These are phyloP conservation scores for Rhizodiscina lignyota DNA, from an alignment of 495 filamentous ascomycete species.

Conservation along the genomic window DNA sequence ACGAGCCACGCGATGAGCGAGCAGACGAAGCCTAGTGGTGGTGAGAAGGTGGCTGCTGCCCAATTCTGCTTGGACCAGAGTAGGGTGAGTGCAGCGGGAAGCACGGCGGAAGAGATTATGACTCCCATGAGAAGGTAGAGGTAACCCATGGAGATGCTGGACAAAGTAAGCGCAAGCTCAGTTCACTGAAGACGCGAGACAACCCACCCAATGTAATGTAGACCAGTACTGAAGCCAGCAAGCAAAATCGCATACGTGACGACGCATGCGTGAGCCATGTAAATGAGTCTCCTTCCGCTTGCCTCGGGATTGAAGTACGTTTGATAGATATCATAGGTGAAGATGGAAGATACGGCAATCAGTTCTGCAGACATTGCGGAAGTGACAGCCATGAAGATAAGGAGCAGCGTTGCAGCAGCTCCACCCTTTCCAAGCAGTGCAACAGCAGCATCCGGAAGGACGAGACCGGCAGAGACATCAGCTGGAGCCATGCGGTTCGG, in stretches of 20 bases:
- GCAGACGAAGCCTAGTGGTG: conserved; percentile 58
- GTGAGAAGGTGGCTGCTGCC: conserved; percentile 58
- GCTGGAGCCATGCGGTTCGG: conserved; percentile 52
- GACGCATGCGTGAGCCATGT: conserved; percentile 66
- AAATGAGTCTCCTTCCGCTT: conserved; percentile 61
- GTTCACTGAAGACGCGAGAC: not conserved
- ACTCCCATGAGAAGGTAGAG: conserved; percentile 85
- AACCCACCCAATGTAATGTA: conserved; percentile 36
- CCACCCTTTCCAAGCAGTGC: conserved; percentile 82
- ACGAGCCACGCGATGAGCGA: conserved; percentile 83
- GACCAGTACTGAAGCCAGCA: conserved; percentile 67
- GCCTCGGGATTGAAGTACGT: conserved; percentile 39
- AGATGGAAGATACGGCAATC: conserved; percentile 84
- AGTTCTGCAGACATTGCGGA: conserved; percentile 77
- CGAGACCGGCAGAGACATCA: conserved; percentile 75
- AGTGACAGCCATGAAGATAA: conserved; percentile 95
- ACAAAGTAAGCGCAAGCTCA: conserved; percentile 24
- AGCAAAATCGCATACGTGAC: conserved; percentile 66
- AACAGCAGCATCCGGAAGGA: conserved; percentile 76
- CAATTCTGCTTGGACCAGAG: conserved; percentile 75
- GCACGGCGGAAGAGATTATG: conserved; percentile 71
- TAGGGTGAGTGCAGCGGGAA: conserved; percentile 67
- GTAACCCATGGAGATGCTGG: conserved; percentile 52
- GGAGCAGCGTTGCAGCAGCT: conserved; percentile 63
- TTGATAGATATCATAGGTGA: conserved; percentile 74